Evolutionary conservation across 208 protist species (phyloP).

Genomic region (Trypanosoma platydactyli): DNA sequence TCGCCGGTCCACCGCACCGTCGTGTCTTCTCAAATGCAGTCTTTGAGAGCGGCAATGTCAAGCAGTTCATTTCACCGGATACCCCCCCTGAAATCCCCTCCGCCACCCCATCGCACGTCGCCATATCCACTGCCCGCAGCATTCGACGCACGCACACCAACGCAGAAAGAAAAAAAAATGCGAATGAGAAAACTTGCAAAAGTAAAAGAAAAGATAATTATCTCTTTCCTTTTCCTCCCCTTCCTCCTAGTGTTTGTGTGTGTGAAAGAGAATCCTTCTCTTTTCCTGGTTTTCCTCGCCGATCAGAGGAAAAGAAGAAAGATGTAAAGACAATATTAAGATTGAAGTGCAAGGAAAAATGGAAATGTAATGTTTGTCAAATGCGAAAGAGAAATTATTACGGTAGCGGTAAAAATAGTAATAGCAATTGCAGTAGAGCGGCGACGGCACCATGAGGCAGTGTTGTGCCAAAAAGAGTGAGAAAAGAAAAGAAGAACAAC

Average conservation of each 20-base stretch:
- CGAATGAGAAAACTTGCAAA: neutral
- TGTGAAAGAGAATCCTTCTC: too few relatives aligned
- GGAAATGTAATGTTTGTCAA: too few relatives aligned
- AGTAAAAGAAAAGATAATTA: conserved; percentile 3
- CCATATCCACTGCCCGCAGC: too few relatives aligned
- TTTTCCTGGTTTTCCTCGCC: neutral
- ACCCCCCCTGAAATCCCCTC: too few relatives aligned
- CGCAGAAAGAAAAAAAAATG: neutral
- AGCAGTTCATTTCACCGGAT: neutral
- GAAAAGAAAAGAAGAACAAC: too few relatives aligned
- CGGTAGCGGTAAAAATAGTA: too few relatives aligned
- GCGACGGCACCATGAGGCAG: too few relatives aligned
- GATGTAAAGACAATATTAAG: too few relatives aligned
- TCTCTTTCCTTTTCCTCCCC: conserved; percentile 10
- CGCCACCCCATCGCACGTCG: neutral
- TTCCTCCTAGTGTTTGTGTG: too few relatives aligned
- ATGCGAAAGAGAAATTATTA: too few relatives aligned
- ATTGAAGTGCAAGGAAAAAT: too few relatives aligned
- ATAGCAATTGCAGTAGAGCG: neutral
- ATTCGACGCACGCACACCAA: neutral
- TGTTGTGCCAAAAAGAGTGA: too few relatives aligned
- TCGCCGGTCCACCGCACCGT: conserved; percentile 43
- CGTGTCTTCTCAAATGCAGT: conserved; percentile 13
- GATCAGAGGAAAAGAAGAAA: conserved; percentile 11
- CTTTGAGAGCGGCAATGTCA: neutral